A percentile compares a stretch with the other conserved stretches of the same genome.
Evolutionary conservation across 2,329 filamentous ascomycete species (phyloP).

Genomic region (Alternaria viburni): DNA sequence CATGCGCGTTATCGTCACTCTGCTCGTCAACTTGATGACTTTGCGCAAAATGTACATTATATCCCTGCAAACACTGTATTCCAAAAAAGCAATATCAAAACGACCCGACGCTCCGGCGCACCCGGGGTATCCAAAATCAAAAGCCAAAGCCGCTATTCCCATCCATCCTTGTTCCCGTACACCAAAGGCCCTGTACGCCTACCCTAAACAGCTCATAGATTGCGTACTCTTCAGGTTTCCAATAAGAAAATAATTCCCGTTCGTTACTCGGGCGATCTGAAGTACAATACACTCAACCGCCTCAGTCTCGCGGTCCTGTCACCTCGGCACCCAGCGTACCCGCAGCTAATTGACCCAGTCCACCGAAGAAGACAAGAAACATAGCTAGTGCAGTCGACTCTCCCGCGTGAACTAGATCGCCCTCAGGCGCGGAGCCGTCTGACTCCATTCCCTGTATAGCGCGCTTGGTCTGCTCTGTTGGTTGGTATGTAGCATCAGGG

Average conservation of each 20-base stretch:
- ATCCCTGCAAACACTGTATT: not conserved
- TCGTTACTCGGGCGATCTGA: not conserved
- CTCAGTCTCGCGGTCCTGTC: constrained; percentile 27
- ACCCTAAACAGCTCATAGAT: not conserved
- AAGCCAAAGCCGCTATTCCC: not conserved
- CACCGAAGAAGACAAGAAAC: constrained; percentile 43
- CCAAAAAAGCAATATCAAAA: constrained; percentile 6
- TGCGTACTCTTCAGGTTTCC: not conserved
- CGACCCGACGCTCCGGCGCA: not conserved
- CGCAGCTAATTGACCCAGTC: constrained; percentile 42
- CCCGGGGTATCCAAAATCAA: not conserved
- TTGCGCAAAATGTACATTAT: not conserved
- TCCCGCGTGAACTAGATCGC: constrained; percentile 39
- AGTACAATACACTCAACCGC: not conserved
- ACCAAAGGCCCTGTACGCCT: not conserved
- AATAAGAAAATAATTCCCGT: not conserved
- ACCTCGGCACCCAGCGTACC: constrained; percentile 47
- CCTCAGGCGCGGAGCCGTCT: constrained; percentile 32
- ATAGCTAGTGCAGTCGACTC: constrained; percentile 46
- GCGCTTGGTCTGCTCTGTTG: constrained; percentile 24
- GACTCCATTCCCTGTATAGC: constrained; percentile 36
- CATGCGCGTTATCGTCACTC: not conserved
- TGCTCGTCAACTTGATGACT: not conserved
- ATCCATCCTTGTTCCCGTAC: not conserved
- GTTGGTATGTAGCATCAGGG: constrained; percentile 37